phyloP scores from a whole-genome alignment of 257 asterid species.

The Hygrophila difformis region DNA sequence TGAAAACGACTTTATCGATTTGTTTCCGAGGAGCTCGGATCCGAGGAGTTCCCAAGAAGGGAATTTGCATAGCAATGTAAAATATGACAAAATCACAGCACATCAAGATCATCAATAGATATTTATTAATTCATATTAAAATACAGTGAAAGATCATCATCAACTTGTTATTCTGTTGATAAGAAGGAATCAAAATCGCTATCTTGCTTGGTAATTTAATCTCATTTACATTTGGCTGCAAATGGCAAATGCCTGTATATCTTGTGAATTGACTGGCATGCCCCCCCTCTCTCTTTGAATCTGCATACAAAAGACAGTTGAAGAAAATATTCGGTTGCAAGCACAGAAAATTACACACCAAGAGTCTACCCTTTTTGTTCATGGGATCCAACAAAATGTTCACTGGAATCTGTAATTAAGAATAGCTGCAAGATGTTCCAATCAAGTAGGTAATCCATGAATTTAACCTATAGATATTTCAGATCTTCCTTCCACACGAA shows the following conservation, averaged over 20 bases:
- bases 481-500: constrained; percentile 10
- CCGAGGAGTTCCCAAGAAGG: constrained; percentile 8
- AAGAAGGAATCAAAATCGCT: constrained; percentile 14
- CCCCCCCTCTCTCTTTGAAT: no score
- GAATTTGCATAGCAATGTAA: constrained; percentile 1
- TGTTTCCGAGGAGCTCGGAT: no score
- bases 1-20: no score
- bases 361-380: no score
- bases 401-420: no score
- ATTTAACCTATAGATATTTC: constrained; percentile 5
- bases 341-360: no score
- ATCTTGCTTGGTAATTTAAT: constrained; percentile 8
- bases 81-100: constrained; percentile 18
- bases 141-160: constrained; percentile 14
- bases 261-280: no score
- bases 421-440: neutral
- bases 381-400: no score
- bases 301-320: no score
- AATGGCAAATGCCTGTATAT: neutral
- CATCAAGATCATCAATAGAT: constrained; percentile 6
- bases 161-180: constrained; percentile 11
- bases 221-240: neutral
- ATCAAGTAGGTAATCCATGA: constrained; percentile 10
- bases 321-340: no score
- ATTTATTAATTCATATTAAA: constrained; percentile 1